Conservation (phyloP, 169 alveolate genomes). For the Cyclospora cayetanensis region DNA sequence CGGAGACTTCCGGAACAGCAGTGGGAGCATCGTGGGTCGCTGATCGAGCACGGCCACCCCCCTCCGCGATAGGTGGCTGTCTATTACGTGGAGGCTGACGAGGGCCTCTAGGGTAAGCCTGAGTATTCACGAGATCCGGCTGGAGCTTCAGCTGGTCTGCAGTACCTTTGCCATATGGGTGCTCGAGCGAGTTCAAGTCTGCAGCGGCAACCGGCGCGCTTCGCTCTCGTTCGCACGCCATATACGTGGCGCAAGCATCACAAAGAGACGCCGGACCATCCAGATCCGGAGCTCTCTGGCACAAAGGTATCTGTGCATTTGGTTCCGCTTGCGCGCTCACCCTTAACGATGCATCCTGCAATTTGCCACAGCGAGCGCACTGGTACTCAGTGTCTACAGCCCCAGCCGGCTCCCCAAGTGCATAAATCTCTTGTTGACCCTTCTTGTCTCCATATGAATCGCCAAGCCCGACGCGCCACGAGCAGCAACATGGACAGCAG, state of each 20-base stretch:
- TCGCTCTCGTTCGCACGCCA: background rate
- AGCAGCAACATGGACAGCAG: conserved; percentile 32
- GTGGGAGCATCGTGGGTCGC: background rate
- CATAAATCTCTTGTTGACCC: no score
- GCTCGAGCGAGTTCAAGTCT: background rate
- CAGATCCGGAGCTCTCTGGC: no score
- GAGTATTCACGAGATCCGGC: no score
- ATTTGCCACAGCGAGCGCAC: no score
- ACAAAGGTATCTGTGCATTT: no score
- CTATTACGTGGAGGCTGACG: no score
- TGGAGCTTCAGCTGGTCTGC: background rate
- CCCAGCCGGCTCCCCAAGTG: no score
- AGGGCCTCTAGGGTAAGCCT: background rate
- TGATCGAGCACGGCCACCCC: background rate
- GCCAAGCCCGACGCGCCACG: background rate
- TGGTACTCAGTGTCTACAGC: no score
- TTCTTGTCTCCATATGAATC: background rate
- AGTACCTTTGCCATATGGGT: no score
- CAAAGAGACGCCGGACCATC: conserved; percentile 34
- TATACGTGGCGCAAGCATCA: conserved; percentile 16
- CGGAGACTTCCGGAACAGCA: background rate
- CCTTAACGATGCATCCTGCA: no score
- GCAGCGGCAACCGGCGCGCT: background rate
- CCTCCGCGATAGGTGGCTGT: no score
- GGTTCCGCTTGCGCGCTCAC: no score